Percentiles rank a stretch among this genome's conserved stretches.
These are phyloP conservation scores for Scytalidium sp. DNA, from an alignment of 2,329 filamentous ascomycete genomes.

Conservation along the genomic window DNA sequence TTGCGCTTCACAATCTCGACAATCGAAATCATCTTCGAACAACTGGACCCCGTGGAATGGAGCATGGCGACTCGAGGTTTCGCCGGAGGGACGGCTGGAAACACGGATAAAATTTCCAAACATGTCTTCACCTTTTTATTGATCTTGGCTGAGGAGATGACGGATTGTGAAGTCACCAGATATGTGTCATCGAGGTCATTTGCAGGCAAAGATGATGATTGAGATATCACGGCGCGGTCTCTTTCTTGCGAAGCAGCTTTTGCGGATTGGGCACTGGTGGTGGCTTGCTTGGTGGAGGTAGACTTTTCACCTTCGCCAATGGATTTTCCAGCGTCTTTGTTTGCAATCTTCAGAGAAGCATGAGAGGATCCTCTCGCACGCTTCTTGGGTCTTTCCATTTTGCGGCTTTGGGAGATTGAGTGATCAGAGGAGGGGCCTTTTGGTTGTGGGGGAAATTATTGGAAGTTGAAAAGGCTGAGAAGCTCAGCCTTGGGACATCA, in stretches of 20 bases:
- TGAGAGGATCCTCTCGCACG: no score
- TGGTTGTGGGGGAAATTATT: neutral
- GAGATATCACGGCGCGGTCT: no score
- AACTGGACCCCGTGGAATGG: conserved; percentile 33
- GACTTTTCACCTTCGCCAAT: neutral
- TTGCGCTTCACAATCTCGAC: conserved; percentile 62
- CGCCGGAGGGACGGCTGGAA: conserved; percentile 12
- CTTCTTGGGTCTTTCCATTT: neutral
- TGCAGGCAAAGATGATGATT: neutral
- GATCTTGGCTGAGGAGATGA: conserved; percentile 60
- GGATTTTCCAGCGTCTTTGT: neutral
- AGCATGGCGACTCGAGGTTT: conserved; percentile 37
- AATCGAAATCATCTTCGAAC: conserved; percentile 66
- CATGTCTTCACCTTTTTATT: conserved; percentile 28
- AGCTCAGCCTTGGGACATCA: neutral
- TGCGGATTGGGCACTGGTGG: no score
- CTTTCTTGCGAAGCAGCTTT: no score
- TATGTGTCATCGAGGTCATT: conserved; percentile 23
- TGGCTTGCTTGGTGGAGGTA: no score
- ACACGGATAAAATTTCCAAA: conserved; percentile 21
- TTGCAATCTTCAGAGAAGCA: no score
- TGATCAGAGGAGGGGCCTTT: no score
- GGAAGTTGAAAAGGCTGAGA: neutral
- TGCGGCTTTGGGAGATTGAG: no score
- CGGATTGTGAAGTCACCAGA: conserved; percentile 48